Base-by-base conservation (phyloP, 352 stramenopile genomes). In the Phytophthora pisi region DNA sequence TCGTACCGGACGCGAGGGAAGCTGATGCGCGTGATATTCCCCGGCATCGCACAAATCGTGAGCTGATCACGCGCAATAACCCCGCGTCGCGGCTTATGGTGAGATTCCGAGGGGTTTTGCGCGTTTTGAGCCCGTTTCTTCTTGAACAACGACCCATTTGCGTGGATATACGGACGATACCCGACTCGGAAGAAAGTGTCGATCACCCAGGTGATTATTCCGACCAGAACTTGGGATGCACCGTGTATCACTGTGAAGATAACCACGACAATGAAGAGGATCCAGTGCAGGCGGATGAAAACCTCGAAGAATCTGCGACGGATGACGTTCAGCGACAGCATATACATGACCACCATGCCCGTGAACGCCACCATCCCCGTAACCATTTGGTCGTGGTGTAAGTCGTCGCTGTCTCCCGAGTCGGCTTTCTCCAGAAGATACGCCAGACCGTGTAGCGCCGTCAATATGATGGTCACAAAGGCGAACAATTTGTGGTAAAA, bases 401-500 rank as follows among this genome's bases (percentile, higher is more conserved):
- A 24, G 10, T 58, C 57, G 10, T 16, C 7, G 5, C 36, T 42
- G 36, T 15, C 57, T 24, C n/a, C 38, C 4, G 43, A 38, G 16
- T 55, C 18, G 2, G 26, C 43, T 40, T 30, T 18, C 24, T 45
- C 56, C 5, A 78, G 51, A 10, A 78, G 24, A 46, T 80, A 82
- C 1, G 74, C 49, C 3, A 78, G 24, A 0, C 64, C 77, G 43
- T 84, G 77, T 13, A 82, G 40, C 0, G 10, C 61, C 2, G 60
- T 26, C 9, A 79, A 55, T 18, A 78, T 11, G 16, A 77, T 61
- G 1, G 68, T 51, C 11, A 82, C 36, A 18, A 72, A 18, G 4
- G 53, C 67, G n/a, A 77, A 73, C 11, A 80, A 26, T 52, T 77
- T 79, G 68, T 82, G 77, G 52, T 81, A 84, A 4, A 77, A 57